Evolutionary conservation across 2,329 filamentous ascomycete genomes (phyloP).

Genomic region (Nemania sp.): DNA sequence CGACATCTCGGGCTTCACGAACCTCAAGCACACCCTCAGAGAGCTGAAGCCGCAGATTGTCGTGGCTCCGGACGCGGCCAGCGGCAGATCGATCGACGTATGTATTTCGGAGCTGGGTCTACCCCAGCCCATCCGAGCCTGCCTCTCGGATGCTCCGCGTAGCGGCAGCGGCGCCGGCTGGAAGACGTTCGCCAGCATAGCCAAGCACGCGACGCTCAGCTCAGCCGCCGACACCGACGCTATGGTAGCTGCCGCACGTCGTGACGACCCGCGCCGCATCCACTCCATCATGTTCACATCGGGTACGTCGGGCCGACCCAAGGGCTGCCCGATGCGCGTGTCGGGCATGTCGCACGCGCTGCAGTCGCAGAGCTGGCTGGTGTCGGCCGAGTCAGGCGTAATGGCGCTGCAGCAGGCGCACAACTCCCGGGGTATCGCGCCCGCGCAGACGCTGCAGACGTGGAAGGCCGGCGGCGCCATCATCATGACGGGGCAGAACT

Average conservation of each 20-base stretch:
- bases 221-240: too few species aligned
- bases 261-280: conserved; percentile 6
- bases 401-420: conserved; percentile 17
- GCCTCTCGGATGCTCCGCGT: background rate
- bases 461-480: conserved; percentile 17
- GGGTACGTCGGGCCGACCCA: conserved; percentile 19
- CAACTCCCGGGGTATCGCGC: conserved; percentile 21
- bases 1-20: conserved; percentile 2
- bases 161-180: background rate
- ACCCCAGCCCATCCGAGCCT: background rate
- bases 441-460: conserved; percentile 20
- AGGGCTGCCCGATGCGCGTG: conserved; percentile 18
- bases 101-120: too few species aligned
- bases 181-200: conserved; percentile 2
- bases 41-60: background rate
- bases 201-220: background rate
- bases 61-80: too few species aligned
- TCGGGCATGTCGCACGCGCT: conserved; percentile 16
- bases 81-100: too few species aligned
- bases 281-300: conserved; percentile 23
- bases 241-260: too few species aligned
- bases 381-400: background rate
- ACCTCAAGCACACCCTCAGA: conserved; percentile 1
- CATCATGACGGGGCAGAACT: conserved; percentile 15
- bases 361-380: conserved; percentile 22